A percentile compares a stretch with the other conserved stretches of the same genome.
Conservation (phyloP, 371 early-diverging fungal genomes). For the Mortierella sp. region DNA sequence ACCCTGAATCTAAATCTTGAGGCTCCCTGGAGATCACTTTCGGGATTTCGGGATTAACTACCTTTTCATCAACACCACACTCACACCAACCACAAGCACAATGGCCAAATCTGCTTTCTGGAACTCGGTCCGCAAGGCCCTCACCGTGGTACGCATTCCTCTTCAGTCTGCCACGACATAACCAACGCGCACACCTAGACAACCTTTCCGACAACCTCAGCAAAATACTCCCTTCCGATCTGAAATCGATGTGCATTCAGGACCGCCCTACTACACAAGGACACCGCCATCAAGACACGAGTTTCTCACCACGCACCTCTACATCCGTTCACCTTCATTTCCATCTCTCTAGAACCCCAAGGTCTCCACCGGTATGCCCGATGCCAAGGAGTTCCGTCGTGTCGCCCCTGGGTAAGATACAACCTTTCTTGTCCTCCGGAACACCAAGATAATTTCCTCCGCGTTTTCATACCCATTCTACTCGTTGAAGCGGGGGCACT, state of each 20-base stretch:
- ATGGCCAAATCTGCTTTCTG: slow-evolving; percentile 58
- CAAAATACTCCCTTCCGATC: not conserved
- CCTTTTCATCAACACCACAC: slow-evolving; percentile 13
- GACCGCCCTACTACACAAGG: not conserved
- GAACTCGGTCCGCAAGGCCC: slow-evolving; percentile 59
- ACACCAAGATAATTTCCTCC: not conserved
- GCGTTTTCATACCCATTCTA: not conserved
- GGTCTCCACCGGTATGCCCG: slow-evolving; percentile 73
- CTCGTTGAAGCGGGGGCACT: not conserved
- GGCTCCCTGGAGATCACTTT: slow-evolving; percentile 5
- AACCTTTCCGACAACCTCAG: not conserved
- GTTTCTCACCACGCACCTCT: not conserved
- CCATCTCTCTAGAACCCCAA: slow-evolving; percentile 67
- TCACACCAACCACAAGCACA: slow-evolving; percentile 14
- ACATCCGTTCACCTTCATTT: not conserved
- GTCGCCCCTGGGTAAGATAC: slow-evolving; percentile 67
- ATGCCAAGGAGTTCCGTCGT: slow-evolving; percentile 70
- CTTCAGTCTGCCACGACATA: not conserved
- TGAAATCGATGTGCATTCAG: not conserved
- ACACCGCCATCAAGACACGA: not conserved
- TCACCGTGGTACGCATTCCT: slow-evolving; percentile 41
- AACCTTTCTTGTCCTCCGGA: not conserved
- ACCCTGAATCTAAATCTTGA: not conserved
- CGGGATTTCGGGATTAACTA: slow-evolving; percentile 3
- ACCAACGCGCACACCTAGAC: not conserved